These are phyloP conservation scores for Acidiella bohemica DNA, from an alignment of 495 filamentous ascomycete species.

Conservation along the genomic window DNA sequence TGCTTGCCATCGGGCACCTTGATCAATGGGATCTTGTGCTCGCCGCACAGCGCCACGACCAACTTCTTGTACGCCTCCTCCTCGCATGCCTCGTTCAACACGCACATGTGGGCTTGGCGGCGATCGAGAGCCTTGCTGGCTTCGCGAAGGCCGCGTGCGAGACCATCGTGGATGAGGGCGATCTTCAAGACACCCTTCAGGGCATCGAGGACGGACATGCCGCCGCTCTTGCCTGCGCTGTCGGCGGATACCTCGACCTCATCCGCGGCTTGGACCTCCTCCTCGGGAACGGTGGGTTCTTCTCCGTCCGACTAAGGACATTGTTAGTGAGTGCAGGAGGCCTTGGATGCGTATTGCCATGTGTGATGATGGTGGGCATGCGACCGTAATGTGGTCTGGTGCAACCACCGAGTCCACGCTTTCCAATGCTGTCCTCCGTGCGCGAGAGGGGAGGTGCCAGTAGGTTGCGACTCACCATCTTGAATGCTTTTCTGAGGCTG, in stretches of 20 bases:
- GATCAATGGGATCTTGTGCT: slow-evolving; percentile 99
- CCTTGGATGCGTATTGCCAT: background rate
- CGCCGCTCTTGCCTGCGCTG: slow-evolving; percentile 55
- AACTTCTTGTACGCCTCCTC: slow-evolving; percentile 99
- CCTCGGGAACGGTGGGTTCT: slow-evolving; percentile 47
- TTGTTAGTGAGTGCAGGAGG: slow-evolving; percentile 3
- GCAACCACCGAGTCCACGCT: slow-evolving; percentile 4
- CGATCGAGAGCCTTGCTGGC: slow-evolving; percentile 95
- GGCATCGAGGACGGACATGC: slow-evolving; percentile 96
- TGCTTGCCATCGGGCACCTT: slow-evolving; percentile 99
- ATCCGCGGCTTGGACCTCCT: slow-evolving; percentile 52
- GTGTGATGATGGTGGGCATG: background rate
- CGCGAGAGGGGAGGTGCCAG: background rate
- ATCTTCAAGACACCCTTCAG: slow-evolving; percentile 96
- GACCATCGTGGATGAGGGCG: slow-evolving; percentile 97
- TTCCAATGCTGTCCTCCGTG: background rate
- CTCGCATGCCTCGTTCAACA: slow-evolving; percentile 96
- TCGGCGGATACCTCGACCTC: slow-evolving; percentile 88
- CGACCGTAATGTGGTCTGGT: background rate
- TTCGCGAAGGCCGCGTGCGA: slow-evolving; percentile 94
- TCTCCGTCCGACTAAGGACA: slow-evolving; percentile 58
- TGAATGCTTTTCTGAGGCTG: slow-evolving; percentile 11
- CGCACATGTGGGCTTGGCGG: slow-evolving; percentile 98
- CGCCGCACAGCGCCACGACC: slow-evolving; percentile 89
- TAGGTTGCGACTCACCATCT: slow-evolving; percentile 8